phyloP scores from a whole-genome alignment of 257 asterid species.

The Anisodus tanguticus region DNA sequence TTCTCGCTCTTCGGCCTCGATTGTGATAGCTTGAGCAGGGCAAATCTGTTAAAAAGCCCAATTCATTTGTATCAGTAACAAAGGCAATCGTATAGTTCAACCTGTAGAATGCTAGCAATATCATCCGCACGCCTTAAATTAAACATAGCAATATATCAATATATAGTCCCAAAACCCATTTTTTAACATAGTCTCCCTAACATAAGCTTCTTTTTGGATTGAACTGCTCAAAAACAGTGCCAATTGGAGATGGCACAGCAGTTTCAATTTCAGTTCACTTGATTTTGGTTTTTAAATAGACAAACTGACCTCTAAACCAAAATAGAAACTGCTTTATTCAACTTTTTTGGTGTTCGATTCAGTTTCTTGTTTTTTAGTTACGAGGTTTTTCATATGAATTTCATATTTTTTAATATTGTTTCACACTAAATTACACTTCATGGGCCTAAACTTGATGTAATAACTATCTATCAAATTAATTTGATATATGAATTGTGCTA shows the following conservation, averaged over 20 bases:
- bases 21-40: constrained; percentile 97
- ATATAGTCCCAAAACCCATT: neutral
- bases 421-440: neutral
- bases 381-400: neutral
- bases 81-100: neutral
- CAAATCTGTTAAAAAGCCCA: constrained; percentile 54
- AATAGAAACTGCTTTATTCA: neutral
- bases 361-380: neutral
- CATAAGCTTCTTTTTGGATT: too few relatives aligned
- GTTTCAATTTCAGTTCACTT: neutral
- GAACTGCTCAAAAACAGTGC: too few relatives aligned
- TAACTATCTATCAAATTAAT: neutral
- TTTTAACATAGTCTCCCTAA: too few relatives aligned
- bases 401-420: neutral
- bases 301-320: neutral
- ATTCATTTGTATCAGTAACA: neutral
- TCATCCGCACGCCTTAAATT: neutral
- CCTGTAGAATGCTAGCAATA: neutral
- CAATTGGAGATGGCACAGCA: neutral
- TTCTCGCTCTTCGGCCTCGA: constrained; percentile 96
- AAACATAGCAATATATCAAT: neutral
- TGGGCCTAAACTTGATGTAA: neutral
- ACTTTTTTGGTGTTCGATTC: neutral
- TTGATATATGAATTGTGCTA: neutral
- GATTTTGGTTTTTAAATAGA: neutral